Base-by-base conservation (phyloP, 148 eudicot genomes). In the Camellia lanceoleosa region DNA sequence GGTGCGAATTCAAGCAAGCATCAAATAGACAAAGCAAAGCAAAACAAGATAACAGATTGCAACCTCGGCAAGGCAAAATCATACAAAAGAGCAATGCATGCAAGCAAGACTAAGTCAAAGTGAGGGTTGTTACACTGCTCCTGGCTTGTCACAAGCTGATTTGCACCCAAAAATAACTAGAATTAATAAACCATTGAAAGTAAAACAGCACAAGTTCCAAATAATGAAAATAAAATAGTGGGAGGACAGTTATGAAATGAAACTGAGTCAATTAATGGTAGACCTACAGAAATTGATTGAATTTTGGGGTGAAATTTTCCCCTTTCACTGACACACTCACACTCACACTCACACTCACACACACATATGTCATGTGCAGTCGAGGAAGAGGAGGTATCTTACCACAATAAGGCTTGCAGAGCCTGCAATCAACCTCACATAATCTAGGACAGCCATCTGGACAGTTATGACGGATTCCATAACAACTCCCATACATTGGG, bases 131-230 rank as follows among this genome's bases (percentile, higher is more conserved):
- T n/a, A 80, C 71, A 80, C 82, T 60, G 82, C 82, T 71, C 82
- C 82, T 72, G 77, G 77, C 52, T 63, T 71, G 75, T 80, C 76
- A 73, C 82, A 80, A n/a, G 70, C 82, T 80, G 70, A 14, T 75
- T n/a, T n/a, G 15, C 8, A 47, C 44, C 75, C 44, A 5, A 42
- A 66, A 61, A 59, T 13, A 5, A 10, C 9, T 0, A 68, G 60
- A 3, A 9, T 60, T 42, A 43, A 42, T 19, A 0, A 20, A 55
- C 59, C 41, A 47, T 16, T 10, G 42, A 59, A 15, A 18, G 46
- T 30, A 10, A 38, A 30, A 61, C 30, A 38, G 77, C 23, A 58
- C 44, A 38, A 59, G 62, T 30, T 12, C 10, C 3, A 16, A 30
- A 30, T 30, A 30, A 30, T 30, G 38, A 30, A 64, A 14, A 64